phyloP scores from a whole-genome alignment of 2,329 filamentous ascomycete genomes.

The Neocucurbitaria cava region DNA sequence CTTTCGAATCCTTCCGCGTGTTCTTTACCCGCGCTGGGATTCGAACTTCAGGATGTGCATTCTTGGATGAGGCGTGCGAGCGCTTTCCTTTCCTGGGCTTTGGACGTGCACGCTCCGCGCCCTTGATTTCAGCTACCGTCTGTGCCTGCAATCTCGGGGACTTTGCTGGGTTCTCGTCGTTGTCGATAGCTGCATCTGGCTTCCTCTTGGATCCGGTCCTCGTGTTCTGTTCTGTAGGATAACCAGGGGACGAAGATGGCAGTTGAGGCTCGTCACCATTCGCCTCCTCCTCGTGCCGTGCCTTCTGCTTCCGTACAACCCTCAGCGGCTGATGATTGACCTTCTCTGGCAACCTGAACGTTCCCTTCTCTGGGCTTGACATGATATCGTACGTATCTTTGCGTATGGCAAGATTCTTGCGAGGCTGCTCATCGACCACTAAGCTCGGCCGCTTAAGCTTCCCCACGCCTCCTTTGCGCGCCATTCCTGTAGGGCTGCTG shows the following conservation, averaged over 20 bases:
- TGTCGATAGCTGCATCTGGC: too few species aligned
- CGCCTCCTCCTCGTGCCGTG: neutral
- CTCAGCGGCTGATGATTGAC: slow-evolving; percentile 17
- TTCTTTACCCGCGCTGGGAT: neutral
- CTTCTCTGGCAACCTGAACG: slow-evolving; percentile 8
- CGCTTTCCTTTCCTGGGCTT: neutral
- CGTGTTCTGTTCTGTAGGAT: neutral
- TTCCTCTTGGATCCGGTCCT: too few species aligned
- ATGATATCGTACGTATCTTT: slow-evolving; percentile 27
- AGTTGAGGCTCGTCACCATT: neutral
- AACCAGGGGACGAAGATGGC: neutral
- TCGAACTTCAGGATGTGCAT: neutral
- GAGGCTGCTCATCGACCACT: slow-evolving; percentile 5
- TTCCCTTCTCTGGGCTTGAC: slow-evolving; percentile 27
- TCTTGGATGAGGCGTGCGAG: neutral
- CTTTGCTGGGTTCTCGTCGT: too few species aligned
- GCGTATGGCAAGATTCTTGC: slow-evolving; percentile 11
- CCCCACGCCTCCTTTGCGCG: slow-evolving; percentile 7
- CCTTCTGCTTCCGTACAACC: slow-evolving; percentile 8
- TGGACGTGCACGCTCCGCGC: neutral
- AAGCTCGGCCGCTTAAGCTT: slow-evolving; percentile 29
- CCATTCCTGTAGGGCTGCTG: slow-evolving; percentile 8
- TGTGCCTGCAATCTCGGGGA: too few species aligned
- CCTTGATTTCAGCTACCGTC: neutral
- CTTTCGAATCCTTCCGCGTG: neutral